phyloP scores from a whole-genome alignment of 129 eudicot genomes.

The Smallanthus sonchifolius region DNA sequence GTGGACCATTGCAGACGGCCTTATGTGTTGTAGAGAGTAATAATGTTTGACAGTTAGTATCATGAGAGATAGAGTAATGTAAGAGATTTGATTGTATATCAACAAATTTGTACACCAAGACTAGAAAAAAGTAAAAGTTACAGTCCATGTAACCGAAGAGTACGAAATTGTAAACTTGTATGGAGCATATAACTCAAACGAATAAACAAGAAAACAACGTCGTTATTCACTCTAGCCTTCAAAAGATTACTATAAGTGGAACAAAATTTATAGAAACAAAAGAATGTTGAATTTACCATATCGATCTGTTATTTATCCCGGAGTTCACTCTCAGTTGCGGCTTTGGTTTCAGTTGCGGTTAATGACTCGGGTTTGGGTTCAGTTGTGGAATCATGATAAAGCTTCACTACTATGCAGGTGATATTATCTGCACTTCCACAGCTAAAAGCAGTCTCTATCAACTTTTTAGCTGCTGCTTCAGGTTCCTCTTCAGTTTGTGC shows the following conservation, averaged over 20 bases:
- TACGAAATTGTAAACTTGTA: not conserved
- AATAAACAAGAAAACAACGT: not conserved
- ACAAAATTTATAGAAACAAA: not conserved
- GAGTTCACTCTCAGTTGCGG: not conserved
- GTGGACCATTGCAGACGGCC: no score
- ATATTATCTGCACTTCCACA: slow-evolving; percentile 87
- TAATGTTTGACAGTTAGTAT: no score
- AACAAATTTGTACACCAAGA: no score
- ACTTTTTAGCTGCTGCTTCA: slow-evolving; percentile 65
- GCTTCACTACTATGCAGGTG: slow-evolving; percentile 76
- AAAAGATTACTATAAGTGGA: not conserved
- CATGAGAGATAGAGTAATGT: no score
- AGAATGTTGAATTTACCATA: not conserved
- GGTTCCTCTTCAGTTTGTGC: slow-evolving; percentile 71
- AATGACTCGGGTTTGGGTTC: slow-evolving; percentile 5
- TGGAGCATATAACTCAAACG: not conserved
- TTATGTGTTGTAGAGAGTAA: no score
- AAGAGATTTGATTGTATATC: no score
- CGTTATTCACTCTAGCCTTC: not conserved
- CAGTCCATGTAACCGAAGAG: not conserved
- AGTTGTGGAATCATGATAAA: slow-evolving; percentile 38
- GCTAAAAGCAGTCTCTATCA: slow-evolving; percentile 74
- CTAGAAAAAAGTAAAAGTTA: no score
- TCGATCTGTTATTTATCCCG: not conserved
- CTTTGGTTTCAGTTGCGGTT: not conserved